Conservation (phyloP, 1,284 basidiomycete genomes). For the Termitomyces sp. region DNA sequence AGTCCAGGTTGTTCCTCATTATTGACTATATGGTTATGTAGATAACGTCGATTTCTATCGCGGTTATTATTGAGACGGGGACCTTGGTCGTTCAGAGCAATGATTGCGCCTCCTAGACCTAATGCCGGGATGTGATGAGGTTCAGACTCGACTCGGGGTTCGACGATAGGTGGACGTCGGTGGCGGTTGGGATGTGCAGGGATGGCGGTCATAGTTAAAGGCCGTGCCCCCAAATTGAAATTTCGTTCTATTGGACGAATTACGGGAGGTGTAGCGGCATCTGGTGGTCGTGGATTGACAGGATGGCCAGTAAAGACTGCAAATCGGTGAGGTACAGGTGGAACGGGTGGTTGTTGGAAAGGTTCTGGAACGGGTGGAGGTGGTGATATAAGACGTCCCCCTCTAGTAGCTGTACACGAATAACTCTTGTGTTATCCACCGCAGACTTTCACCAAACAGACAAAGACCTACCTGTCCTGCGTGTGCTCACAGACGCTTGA, state of each 20-base stretch:
- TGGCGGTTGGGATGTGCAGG: constrained; percentile 17
- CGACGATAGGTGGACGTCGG: constrained; percentile 10
- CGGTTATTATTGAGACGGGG: constrained; percentile 20
- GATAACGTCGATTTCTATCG: constrained; percentile 13
- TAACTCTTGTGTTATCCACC: not conserved
- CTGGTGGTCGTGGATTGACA: constrained; percentile 16
- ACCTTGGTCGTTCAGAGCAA: constrained; percentile 37
- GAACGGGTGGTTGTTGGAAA: constrained; percentile 29
- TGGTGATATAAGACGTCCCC: constrained; percentile 26
- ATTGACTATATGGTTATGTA: constrained; percentile 3
- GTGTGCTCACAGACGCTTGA: constrained; percentile 6
- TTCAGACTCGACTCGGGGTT: constrained; percentile 34
- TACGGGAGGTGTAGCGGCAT: constrained; percentile 25
- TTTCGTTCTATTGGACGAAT: constrained; percentile 31
- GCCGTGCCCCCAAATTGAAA: constrained; percentile 26
- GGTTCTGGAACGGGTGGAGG: constrained; percentile 28
- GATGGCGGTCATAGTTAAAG: not conserved
- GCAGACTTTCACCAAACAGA: not conserved
- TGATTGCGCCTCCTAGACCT: constrained; percentile 65
- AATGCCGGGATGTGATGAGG: constrained; percentile 55
- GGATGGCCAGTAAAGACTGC: constrained; percentile 27
- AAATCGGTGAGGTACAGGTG: constrained; percentile 28
- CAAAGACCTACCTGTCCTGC: constrained; percentile 7
- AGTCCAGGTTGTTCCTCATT: constrained; percentile 3
- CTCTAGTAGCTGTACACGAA: not conserved